A percentile compares a stretch with the other conserved stretches of the same genome.
Evolutionary conservation across 139 green algal genomes (phyloP).

Genomic region (Volvox africanus): DNA sequence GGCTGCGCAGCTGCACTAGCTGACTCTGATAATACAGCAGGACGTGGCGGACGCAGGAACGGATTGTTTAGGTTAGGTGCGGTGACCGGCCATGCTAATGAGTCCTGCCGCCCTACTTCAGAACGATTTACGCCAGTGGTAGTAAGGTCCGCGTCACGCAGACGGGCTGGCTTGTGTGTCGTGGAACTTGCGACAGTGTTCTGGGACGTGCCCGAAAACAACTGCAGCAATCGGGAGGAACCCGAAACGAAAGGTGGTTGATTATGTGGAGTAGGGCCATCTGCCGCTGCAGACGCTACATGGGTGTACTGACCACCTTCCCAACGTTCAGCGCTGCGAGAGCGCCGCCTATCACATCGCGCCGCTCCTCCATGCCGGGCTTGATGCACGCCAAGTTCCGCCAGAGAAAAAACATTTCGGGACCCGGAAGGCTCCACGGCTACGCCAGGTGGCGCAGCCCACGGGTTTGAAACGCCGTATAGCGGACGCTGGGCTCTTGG

Average conservation of each 20-base stretch:
- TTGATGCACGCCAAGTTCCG: background rate
- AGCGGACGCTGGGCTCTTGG: background rate
- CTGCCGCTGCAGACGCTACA: background rate
- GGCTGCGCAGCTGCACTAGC: too few species aligned
- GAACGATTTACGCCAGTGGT: too few species aligned
- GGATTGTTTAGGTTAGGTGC: background rate
- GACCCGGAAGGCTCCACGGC: too few species aligned
- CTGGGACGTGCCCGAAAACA: too few species aligned
- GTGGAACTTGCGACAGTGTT: too few species aligned
- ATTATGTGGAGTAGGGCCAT: background rate
- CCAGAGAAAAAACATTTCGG: background rate
- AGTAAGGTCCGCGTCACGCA: too few species aligned
- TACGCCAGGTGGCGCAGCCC: background rate
- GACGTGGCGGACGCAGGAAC: background rate
- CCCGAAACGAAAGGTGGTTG: too few species aligned
- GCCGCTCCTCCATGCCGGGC: background rate
- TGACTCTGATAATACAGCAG: background rate
- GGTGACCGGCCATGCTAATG: too few species aligned
- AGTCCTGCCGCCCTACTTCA: too few species aligned
- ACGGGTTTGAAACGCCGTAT: background rate
- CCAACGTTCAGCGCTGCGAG: slow-evolving; percentile 37
- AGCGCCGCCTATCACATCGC: background rate
- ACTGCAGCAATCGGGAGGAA: too few species aligned
- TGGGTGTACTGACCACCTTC: background rate
- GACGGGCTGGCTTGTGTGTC: too few species aligned